Evolutionary conservation across 2,329 filamentous ascomycete species (phyloP).

Genomic region (Hirsutella thompsonii): DNA sequence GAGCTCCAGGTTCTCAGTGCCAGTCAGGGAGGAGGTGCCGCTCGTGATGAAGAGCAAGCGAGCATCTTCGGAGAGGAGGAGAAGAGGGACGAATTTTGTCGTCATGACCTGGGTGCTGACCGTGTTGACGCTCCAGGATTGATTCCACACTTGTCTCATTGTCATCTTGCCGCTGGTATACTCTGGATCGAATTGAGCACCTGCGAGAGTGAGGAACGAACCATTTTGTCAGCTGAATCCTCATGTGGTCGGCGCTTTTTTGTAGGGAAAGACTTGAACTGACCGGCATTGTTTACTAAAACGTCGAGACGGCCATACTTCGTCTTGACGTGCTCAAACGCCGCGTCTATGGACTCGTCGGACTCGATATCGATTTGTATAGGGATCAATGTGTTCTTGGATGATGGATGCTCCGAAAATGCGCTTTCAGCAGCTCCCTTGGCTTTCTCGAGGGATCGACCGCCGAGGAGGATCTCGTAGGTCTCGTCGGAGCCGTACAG

Average conservation of each 20-base stretch:
- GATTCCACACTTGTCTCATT: slow-evolving; percentile 14
- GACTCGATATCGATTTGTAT: slow-evolving; percentile 40
- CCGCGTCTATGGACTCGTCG: slow-evolving; percentile 36
- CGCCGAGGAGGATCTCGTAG: slow-evolving; percentile 44
- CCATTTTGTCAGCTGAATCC: no score
- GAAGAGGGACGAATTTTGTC: slow-evolving; percentile 25
- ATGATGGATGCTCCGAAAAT: slow-evolving; percentile 14
- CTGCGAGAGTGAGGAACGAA: slow-evolving; percentile 9
- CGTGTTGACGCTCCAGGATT: slow-evolving; percentile 37
- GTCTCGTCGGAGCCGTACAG: slow-evolving; percentile 30
- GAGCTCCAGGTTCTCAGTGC: slow-evolving; percentile 10
- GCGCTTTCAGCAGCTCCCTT: slow-evolving; percentile 25
- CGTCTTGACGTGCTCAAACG: slow-evolving; percentile 27
- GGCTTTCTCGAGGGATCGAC: slow-evolving; percentile 36
- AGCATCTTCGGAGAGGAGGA: slow-evolving; percentile 25
- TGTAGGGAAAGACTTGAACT: no score
- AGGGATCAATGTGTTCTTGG: slow-evolving; percentile 25
- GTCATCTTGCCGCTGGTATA: slow-evolving; percentile 3
- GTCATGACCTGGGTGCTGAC: slow-evolving; percentile 30
- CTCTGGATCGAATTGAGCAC: slow-evolving; percentile 28
- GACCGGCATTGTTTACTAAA: slow-evolving; percentile 45
- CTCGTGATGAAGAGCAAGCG: slow-evolving; percentile 35
- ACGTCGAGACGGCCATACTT: slow-evolving; percentile 33
- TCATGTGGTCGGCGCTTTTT: no score
- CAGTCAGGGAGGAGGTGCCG: slow-evolving; percentile 25